Evolutionary conservation across 371 early-diverging fungal species (phyloP), one percentile per base, ranked within the genome.

Genomic region (Circinella umbellata): DNA sequence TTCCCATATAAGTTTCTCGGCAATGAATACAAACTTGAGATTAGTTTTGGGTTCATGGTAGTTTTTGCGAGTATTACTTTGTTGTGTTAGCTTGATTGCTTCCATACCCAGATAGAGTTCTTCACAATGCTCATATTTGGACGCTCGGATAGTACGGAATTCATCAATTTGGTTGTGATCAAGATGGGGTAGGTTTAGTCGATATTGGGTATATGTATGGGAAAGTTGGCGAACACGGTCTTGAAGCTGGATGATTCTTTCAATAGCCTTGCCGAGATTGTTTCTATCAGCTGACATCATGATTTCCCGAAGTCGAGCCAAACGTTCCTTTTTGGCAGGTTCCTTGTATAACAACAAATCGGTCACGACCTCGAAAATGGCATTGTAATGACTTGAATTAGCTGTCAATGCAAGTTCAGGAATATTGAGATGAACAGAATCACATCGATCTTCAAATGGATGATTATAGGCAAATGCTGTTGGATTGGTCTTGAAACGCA

Each of bases 261-360:
- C 88, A 0, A 88, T 77, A 10, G 80, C 75, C 15, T 89, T 86
- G 8, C 72, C 73, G 18, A 89, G 66, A 61, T 88, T 84, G 57
- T 82, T 76, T 70, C 87, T 76, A 60, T 91, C 91, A 20, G 88
- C 87, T 4, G 94, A 90, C 68, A 96, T 80, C 73, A 92, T 80
- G 67, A 93, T 92, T 37, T 93, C 91, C 53, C 90, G 85, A 15
- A 95, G 76, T 20, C 90, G 82, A 51, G 89, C 93, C 61, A 83
- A 78, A 13, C 92, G 87, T 57, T 90, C 90, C 46, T 91, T 92
- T 65, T 88, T 85, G 0, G 87, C 88, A 7, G 96, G 94, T 65
- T 95, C 95, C 36, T 88, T 89, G 72, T 94, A 96, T 15, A 95
- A 86, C 5, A 96, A 73, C 27, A 96, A 83, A 66, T 94, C 91